phyloP scores from a whole-genome alignment of 805 yeast genomes.

The Grigorovia humatica region DNA sequence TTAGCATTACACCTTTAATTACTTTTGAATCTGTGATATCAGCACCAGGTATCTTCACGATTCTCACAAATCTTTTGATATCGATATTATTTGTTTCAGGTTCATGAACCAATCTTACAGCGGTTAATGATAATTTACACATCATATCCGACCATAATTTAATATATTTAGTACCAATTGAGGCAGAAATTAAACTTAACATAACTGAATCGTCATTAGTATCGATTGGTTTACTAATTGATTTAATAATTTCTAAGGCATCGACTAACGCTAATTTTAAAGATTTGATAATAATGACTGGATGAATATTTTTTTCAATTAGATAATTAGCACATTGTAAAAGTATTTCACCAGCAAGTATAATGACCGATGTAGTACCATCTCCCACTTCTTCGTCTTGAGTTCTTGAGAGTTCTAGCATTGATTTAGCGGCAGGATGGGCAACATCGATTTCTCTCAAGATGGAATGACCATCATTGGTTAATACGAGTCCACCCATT shows the following conservation, averaged over 20 bases:
- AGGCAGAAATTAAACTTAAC: conserved; percentile 75
- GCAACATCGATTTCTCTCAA: conserved; percentile 94
- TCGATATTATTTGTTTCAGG: conserved; percentile 70
- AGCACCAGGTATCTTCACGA: conserved; percentile 97
- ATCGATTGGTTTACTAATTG: conserved; percentile 78
- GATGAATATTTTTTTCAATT: conserved; percentile 90
- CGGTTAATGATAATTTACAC: conserved; percentile 80
- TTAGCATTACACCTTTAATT: conserved; percentile 82
- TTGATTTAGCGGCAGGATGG: conserved; percentile 97
- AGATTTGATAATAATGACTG: conserved; percentile 91
- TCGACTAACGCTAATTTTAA: conserved; percentile 83
- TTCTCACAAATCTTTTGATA: conserved; percentile 81
- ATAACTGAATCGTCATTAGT: conserved; percentile 74
- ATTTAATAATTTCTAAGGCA: conserved; percentile 79
- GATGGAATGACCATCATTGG: conserved; percentile 98
- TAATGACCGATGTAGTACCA: conserved; percentile 95
- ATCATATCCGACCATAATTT: conserved; percentile 82
- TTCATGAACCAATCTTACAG: conserved; percentile 73
- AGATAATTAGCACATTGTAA: conserved; percentile 89
- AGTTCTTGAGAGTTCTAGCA: conserved; percentile 93
- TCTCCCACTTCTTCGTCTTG: conserved; percentile 99
- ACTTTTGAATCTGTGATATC: conserved; percentile 85
- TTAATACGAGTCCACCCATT: conserved; percentile 83
- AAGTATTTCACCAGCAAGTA: conserved; percentile 90
- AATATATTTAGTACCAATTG: conserved; percentile 94